These are phyloP conservation scores for Albatrellus ellisii DNA, from an alignment of 768 basidiomycete species.

Conservation along the genomic window DNA sequence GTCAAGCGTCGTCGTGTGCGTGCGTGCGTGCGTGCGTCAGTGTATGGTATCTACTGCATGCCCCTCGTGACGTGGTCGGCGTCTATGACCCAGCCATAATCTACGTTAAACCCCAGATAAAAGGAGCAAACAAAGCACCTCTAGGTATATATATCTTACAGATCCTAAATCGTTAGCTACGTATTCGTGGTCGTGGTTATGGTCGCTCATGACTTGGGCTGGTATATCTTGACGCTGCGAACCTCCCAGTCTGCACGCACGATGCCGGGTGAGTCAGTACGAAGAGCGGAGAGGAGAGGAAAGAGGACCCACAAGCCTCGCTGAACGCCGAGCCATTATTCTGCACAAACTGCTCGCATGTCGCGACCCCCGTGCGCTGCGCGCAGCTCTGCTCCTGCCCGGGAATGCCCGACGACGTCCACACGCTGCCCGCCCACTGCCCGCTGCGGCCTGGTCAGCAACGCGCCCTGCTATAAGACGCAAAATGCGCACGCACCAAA, in stretches of 20 bases:
- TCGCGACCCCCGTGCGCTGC: slow-evolving; percentile 65
- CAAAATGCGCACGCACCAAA: slow-evolving; percentile 40
- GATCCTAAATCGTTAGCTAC: no score
- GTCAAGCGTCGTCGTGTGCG: neutral
- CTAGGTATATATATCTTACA: no score
- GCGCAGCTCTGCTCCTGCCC: slow-evolving; percentile 86
- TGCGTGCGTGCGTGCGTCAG: neutral
- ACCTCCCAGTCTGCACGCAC: slow-evolving; percentile 68
- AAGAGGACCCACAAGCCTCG: slow-evolving; percentile 58
- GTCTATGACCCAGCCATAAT: no score
- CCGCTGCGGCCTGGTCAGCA: slow-evolving; percentile 36
- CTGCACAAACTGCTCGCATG: slow-evolving; percentile 68
- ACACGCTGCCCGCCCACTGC: slow-evolving; percentile 82
- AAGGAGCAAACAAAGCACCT: no score
- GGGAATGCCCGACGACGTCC: slow-evolving; percentile 58
- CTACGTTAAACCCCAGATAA: no score
- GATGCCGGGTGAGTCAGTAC: slow-evolving; percentile 4
- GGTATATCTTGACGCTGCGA: slow-evolving; percentile 60
- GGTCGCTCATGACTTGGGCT: slow-evolving; percentile 22
- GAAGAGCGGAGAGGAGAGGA: slow-evolving; percentile 1
- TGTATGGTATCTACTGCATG: no score
- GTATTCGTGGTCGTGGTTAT: no score
- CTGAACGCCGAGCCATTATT: slow-evolving; percentile 56
- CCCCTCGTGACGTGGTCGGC: no score
- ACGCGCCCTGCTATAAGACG: slow-evolving; percentile 8